Evolutionary conservation across 768 basidiomycete genomes (phyloP), one percentile per base, ranked within the genome.

Genomic region (Leccinum disarticulatum): DNA sequence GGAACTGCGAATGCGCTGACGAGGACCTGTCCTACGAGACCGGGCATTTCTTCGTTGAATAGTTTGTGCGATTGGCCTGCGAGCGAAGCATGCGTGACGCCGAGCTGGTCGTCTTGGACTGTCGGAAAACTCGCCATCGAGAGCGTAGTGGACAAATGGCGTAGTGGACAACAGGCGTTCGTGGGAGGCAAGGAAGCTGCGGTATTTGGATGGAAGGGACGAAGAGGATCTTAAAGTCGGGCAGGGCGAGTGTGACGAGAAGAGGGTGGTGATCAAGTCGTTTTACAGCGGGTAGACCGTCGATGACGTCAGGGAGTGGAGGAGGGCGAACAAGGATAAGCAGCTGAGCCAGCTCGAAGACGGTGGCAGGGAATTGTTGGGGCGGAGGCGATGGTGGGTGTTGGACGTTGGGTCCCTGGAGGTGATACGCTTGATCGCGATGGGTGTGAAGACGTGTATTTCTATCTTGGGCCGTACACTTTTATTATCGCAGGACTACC

Each of bases 241-340:
- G 48, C 87, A 91, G 74, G 88, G 91, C 71, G 93, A 95, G 71
- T 92, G 91, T 68, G 91, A 93, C 62, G 80, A 82, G 66, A 73
- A 67, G 67, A 77, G 87, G 27, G 86, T 93, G 27, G 87, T 91
- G 54, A 69, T 94, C 64, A 93, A 93, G 81, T 86, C 88, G 27
- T 95, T 93, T 71, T 88, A 90, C 72, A 85, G 88, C 52, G 91
- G 90, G 89, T 89, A 93, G 77, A 88, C 83, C 10, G 91, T 94
- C 38, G 92, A 93, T 69, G 84, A 80, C 35, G 81, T 80, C 55
- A 79, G 88, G 68, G 87, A 84, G 62, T 80, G 84, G 59, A 90
- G 83, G 74, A 70, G 80, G 64, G 65, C 78, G 47, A 82, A 25
- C 13, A 78, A 70, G 47, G 65, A 61, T 17, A 68, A 64, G 74